Evolutionary conservation across 345 rosid genomes (phyloP).

Genomic region (Populus nigra): DNA sequence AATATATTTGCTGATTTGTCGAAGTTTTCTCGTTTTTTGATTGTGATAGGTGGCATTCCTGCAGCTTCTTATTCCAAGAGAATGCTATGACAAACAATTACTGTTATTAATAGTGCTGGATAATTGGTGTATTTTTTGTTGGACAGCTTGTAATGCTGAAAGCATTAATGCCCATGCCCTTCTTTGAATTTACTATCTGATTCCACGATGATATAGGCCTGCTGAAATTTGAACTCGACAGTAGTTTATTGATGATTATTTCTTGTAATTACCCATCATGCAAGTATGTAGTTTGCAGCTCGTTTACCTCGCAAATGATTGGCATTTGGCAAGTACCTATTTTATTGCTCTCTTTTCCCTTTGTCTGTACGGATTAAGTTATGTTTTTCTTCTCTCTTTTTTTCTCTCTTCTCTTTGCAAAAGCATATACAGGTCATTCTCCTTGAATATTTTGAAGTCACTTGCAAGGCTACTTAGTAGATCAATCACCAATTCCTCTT

Average conservation of each 20-base stretch:
- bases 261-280: background rate
- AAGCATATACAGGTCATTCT: conserved; percentile 35
- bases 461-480: conserved; percentile 30
- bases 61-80: too few relatives aligned
- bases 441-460: conserved; percentile 37
- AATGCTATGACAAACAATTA: too few relatives aligned
- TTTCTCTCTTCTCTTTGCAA: conserved; percentile 21
- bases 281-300: background rate
- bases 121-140: background rate
- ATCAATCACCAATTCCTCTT: conserved; percentile 28
- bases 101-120: background rate
- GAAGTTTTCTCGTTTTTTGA: background rate
- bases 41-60: background rate
- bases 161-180: background rate
- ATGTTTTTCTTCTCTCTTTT: background rate
- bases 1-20: background rate
- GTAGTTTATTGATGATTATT: background rate
- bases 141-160: background rate
- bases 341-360: too few relatives aligned
- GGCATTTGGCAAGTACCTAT: too few relatives aligned
- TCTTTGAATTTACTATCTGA: background rate
- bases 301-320: background rate
- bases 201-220: background rate
- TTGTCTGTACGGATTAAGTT: background rate
- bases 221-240: background rate